These are phyloP conservation scores for Leccinum fibrillosum DNA, from an alignment of 768 basidiomycete genomes.

Conservation along the genomic window DNA sequence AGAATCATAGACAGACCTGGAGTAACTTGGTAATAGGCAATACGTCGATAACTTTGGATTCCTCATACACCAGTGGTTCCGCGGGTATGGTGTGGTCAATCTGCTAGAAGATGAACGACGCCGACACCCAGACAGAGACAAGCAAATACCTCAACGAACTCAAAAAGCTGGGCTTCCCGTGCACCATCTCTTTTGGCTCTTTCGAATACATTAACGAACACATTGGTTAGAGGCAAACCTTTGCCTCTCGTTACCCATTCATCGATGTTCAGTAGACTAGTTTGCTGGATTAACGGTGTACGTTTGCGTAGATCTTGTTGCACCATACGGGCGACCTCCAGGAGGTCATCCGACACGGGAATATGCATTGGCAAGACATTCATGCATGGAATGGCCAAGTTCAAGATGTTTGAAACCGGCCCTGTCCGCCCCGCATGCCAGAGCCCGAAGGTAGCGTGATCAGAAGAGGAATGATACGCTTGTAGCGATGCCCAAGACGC, in stretches of 20 bases:
- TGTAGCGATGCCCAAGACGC: constrained; percentile 44
- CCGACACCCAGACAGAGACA: background rate
- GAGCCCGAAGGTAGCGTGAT: constrained; percentile 38
- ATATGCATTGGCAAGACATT: constrained; percentile 42
- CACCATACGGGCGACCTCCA: constrained; percentile 32
- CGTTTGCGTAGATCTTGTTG: constrained; percentile 36
- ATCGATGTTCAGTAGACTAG: constrained; percentile 34
- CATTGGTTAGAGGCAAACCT: constrained; percentile 38
- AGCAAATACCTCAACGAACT: constrained; percentile 34
- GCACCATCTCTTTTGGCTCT: constrained; percentile 25
- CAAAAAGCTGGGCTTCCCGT: constrained; percentile 20
- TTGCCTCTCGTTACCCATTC: constrained; percentile 33
- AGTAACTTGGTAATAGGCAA: constrained; percentile 23
- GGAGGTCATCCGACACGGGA: constrained; percentile 10
- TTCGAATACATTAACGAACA: constrained; percentile 44
- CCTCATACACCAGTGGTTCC: constrained; percentile 3
- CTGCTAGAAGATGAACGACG: constrained; percentile 18
- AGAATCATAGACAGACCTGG: constrained; percentile 18
- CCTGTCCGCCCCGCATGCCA: constrained; percentile 47
- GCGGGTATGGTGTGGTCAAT: constrained; percentile 36
- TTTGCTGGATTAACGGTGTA: constrained; percentile 41
- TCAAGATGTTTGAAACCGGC: constrained; percentile 31
- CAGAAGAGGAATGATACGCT: constrained; percentile 25
- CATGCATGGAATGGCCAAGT: constrained; percentile 43
- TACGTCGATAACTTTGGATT: constrained; percentile 11